Conservation (phyloP, 129 eudicot species). For the Flaveria ramosissima region DNA sequence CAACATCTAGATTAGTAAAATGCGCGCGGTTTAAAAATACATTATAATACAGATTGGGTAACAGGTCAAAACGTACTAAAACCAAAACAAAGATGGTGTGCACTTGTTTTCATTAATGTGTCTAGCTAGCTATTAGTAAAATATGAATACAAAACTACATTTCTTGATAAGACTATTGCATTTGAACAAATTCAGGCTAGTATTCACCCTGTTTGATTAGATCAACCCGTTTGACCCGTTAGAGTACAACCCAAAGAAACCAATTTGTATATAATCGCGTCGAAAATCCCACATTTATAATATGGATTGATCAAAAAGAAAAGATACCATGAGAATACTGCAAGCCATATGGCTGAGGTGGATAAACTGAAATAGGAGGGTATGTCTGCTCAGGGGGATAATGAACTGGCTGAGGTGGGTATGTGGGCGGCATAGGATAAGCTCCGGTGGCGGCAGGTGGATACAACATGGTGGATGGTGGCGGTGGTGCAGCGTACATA, state of each 20-base stretch:
- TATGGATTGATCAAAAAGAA: constrained; percentile 9
- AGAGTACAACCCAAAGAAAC: neutral
- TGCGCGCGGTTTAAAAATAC: no score
- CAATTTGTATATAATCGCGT: neutral
- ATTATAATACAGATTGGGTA: neutral
- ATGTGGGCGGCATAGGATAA: constrained; percentile 39
- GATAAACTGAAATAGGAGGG: constrained; percentile 37
- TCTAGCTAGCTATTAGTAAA: neutral
- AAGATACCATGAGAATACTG: constrained; percentile 39
- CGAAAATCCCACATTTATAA: neutral
- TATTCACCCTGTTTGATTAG: neutral
- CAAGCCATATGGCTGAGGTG: constrained; percentile 42
- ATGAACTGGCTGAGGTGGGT: constrained; percentile 43
- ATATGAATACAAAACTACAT: no score
- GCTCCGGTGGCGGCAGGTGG: constrained; percentile 37
- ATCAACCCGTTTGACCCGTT: constrained; percentile 1
- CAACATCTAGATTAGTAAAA: constrained; percentile 16
- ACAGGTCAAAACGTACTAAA: neutral
- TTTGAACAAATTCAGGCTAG: neutral
- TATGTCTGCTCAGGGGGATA: constrained; percentile 40
- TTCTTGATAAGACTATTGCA: no score
- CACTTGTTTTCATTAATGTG: neutral
- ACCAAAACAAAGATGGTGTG: neutral
- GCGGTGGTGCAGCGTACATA: constrained; percentile 46
- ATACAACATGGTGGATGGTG: constrained; percentile 34